Evolutionary conservation across 2,329 filamentous ascomycete species (phyloP), one percentile per base, ranked within the genome.

Genomic region (Beauveria scarabaeidicola): DNA sequence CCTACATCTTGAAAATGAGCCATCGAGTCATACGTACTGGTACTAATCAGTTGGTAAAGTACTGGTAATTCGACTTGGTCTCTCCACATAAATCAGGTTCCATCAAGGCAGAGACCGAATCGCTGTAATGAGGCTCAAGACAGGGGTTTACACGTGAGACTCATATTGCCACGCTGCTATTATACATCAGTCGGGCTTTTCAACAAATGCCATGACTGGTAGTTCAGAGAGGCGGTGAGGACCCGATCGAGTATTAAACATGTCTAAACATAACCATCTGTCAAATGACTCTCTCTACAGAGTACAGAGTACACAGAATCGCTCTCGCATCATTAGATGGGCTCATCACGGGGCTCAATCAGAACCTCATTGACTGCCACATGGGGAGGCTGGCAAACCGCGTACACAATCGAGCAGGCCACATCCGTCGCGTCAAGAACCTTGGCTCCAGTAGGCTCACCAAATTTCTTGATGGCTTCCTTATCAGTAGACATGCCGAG

Each of bases 331-430:
- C 23, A 38, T 43, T 51, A 90, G 62, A 89, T 89, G 11, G 88
- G 88, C 74, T 90, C 88, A 65, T 90, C 88, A 50, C 88, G 76
- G 15, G 88, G 88, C 76, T 91, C 88, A 69, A 93, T 88, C 70
- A 93, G 70, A 4, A 93, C 80, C 75, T 93, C 89, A 64, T 93
- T 93, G 1, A 93, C 86, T 44, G 87, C 83, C 47, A 92, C 88
- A 73, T 92, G 86, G 58, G 82, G 78, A 0, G 89, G 88, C 76
- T 91, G 88, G 62, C 81, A 81, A 19, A 93, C 75, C 1, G 89
- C 89, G 71, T 86, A 91, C 4, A 91, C 78, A 67, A 93, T 90
- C 11, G 86, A 81, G 11, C 77, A 78, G 0, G 89, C 89, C 15
- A 92, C 85, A 70, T 93, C 88, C 52, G 85, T 82, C 0, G 89